Evolutionary conservation across 441 rosid species (phyloP), one percentile per base, ranked within the genome.

Genomic region (Eruca vesicaria): DNA sequence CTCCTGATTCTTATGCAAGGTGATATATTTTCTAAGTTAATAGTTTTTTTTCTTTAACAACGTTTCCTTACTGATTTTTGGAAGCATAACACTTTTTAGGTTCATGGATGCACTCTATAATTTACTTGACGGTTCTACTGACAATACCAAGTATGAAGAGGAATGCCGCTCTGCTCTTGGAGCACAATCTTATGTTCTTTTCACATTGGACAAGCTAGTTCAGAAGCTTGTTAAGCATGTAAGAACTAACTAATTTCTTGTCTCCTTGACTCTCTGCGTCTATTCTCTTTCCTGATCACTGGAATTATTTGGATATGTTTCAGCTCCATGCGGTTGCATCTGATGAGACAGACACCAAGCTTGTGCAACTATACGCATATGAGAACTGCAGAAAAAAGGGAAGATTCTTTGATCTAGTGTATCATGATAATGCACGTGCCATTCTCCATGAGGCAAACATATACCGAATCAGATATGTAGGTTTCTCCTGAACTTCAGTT

Each of bases 151-250:
- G 83, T 94, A 90, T 71, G 99, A 94, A 86, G 99, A 92, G 71
- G 99, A 92, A 19, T 92, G 99, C 73, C 91, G 98, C 43, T 87
- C 97, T 78, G 86, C 89, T 71, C 84, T 94, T 73, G 98, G 99
- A 78, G 89, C 94, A 48, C 99, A 94, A 61, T 94, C 99, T 32
- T 94, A 94, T 68, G 82, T 94, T 52, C 84, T 94, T n/a, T 94
- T 94, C 82, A 92, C 99, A 41, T 82, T 94, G 86, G 99, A 94
- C 84, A 92, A 94, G 78, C 83, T 94, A 80, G 86, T 94, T 23
- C 89, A 83, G 80, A 92, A 92, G 82, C 85, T 94, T 63, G 97
- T 90, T 69, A 92, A 90, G 79, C 99, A 92, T 87, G 99, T 90
- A 76, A 77, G 83, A 31, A 69, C 33, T 28, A 29, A 67, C 26